Evolutionary conservation across 805 yeast genomes (phyloP).

Genomic region (Candida sakaeoensis): DNA sequence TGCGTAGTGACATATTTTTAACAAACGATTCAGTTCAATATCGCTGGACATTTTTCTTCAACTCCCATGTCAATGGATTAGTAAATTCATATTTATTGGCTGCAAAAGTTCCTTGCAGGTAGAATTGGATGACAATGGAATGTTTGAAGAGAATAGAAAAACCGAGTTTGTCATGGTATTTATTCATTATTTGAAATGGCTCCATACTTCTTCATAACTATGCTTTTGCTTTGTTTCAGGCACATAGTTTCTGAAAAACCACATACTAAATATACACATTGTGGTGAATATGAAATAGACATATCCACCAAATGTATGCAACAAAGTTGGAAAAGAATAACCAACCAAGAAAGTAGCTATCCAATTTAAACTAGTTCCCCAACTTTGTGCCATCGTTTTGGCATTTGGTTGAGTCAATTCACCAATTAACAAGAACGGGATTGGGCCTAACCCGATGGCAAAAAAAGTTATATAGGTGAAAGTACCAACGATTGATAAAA

Average conservation of each 20-base stretch:
- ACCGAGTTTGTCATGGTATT: background rate
- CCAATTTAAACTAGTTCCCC: constrained; percentile 92
- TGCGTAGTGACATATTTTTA: too few species aligned
- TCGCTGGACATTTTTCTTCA: too few species aligned
- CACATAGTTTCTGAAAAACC: constrained; percentile 44
- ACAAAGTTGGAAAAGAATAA: constrained; percentile 71
- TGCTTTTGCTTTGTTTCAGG: constrained; percentile 77
- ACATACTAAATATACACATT: constrained; percentile 48
- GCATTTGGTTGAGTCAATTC: constrained; percentile 85
- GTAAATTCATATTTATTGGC: too few species aligned
- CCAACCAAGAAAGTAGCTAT: constrained; percentile 82
- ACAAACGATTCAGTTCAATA: too few species aligned
- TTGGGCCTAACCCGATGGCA: constrained; percentile 93
- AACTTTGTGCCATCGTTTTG: constrained; percentile 83
- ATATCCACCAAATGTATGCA: constrained; percentile 65
- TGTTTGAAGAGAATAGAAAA: too few species aligned
- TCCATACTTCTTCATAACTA: constrained; percentile 69
- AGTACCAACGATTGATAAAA: constrained; percentile 58
- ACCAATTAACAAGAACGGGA: constrained; percentile 83
- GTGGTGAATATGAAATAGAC: constrained; percentile 71
- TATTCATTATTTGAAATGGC: background rate
- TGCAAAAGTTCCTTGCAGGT: too few species aligned
- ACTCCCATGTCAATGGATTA: too few species aligned
- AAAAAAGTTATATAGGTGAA: constrained; percentile 76
- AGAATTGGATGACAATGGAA: too few species aligned